Conservation (phyloP, 306 rosid species). For the Fragaria ananassa region DNA sequence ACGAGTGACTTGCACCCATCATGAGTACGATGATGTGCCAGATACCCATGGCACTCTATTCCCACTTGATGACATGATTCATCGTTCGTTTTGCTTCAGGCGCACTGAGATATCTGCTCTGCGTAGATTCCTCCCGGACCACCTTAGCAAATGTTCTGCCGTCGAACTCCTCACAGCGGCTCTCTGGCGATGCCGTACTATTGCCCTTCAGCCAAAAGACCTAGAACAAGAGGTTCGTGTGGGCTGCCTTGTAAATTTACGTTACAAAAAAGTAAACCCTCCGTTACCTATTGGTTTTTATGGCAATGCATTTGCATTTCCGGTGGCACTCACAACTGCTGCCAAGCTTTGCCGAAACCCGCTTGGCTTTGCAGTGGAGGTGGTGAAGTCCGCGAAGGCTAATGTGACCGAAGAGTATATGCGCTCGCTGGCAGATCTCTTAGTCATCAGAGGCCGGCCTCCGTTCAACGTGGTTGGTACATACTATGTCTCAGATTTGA, state of each 20-base stretch:
- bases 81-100: constrained; percentile 50
- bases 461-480: constrained; percentile 42
- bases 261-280: constrained; percentile 33
- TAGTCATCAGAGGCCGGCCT: constrained; percentile 39
- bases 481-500: constrained; percentile 45
- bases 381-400: constrained; percentile 43
- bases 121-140: constrained; percentile 34
- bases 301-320: constrained; percentile 48
- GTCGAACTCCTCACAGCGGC: constrained; percentile 42
- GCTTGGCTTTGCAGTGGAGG: constrained; percentile 45
- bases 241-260: constrained; percentile 32
- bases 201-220: constrained; percentile 26
- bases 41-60: constrained; percentile 44
- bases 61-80: constrained; percentile 46
- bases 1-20: constrained; percentile 34
- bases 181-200: constrained; percentile 61
- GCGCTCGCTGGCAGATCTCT: constrained; percentile 48
- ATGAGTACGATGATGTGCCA: constrained; percentile 34
- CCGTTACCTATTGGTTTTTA: constrained; percentile 52
- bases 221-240: constrained; percentile 42
- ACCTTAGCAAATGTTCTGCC: constrained; percentile 28
- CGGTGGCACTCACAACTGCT: constrained; percentile 38
- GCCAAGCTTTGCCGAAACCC: constrained; percentile 39
- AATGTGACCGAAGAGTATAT: constrained; percentile 51
- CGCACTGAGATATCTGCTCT: constrained; percentile 36